Evolutionary conservation across 2,329 filamentous ascomycete species (phyloP), one percentile per base, ranked within the genome.

Genomic region (Lachnellula willkommii): DNA sequence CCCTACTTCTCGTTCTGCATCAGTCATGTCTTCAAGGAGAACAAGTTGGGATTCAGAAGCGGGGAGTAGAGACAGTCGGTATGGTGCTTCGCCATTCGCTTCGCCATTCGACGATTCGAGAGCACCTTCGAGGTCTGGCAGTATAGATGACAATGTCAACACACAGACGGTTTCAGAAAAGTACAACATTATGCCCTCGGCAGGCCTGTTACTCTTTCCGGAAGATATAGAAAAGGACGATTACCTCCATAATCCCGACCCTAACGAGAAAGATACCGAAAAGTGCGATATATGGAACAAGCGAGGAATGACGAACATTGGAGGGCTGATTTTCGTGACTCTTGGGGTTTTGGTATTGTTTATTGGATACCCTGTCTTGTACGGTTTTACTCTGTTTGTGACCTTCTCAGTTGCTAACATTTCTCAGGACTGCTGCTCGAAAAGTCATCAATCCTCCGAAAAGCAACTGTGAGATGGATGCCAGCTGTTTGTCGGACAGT

Each of bases 201-300:
- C 84, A 14, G 84, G 84, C 5, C 71, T 89, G 52, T 68, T 89
- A 42, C 72, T 89, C 20, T 89, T 85, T 63, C 86, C 85, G 0
- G 84, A 88, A 68, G 85, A 89, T 66, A 81, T 88, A 22, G 86
- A 89, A 68, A 87, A 87, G 65, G 86, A 89, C 66, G 86, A 89
- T 66, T 85, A 81, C 60, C 66, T 89, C 59, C 86, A 89, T 67
- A 88, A 88, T 63, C 86, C 86, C 0, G 84, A 86, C 64, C 81
- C 84, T 1, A 78, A 79, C 52, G 84, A 88, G 47, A 81, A 80
- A 62, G 77, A 84, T 42, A 72, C 77, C 50, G 76, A 79, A 47
- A 81, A 85, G 60, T 85, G 83, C 63, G 81, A 87, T 65, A 74
- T 89, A 42, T 88, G 81, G 68, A 85, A 80, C 40, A 80, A 74